Evolutionary conservation across 2,329 filamentous ascomycete species (phyloP).

Genomic region (Hymenoscyphus occultus): DNA sequence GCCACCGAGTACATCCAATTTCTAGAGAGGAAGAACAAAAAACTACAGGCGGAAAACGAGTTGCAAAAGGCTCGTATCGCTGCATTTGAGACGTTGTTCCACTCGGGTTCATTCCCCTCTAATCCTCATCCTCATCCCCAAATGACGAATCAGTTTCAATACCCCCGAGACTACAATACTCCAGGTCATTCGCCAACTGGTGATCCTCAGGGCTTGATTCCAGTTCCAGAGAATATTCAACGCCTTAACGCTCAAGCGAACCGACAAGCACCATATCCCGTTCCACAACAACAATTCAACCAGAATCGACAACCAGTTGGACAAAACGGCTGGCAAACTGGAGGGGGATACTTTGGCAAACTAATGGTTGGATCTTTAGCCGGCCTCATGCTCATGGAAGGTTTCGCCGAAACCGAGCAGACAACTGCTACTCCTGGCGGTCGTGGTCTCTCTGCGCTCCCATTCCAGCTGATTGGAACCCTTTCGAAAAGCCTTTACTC

Average conservation of each 20-base stretch:
- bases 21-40: slow-evolving; percentile 84
- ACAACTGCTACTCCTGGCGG: slow-evolving; percentile 62
- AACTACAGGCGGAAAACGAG: slow-evolving; percentile 76
- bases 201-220: slow-evolving; percentile 58
- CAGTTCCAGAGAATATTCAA: slow-evolving; percentile 63
- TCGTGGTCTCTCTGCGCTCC: slow-evolving; percentile 64
- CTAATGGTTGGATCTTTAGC: slow-evolving; percentile 92
- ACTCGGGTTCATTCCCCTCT: slow-evolving; percentile 65
- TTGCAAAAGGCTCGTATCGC: slow-evolving; percentile 75
- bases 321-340: slow-evolving; percentile 53
- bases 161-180: slow-evolving; percentile 32
- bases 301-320: slow-evolving; percentile 51
- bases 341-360: slow-evolving; percentile 62
- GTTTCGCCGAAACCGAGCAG: slow-evolving; percentile 61
- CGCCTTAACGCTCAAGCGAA: slow-evolving; percentile 31
- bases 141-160: slow-evolving; percentile 39
- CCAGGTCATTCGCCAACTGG: slow-evolving; percentile 32
- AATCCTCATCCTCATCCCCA: slow-evolving; percentile 50
- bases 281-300: slow-evolving; percentile 43
- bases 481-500: slow-evolving; percentile 45
- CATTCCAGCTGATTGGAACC: slow-evolving; percentile 54
- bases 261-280: slow-evolving; percentile 36
- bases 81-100: slow-evolving; percentile 76
- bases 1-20: slow-evolving; percentile 95
- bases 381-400: slow-evolving; percentile 87